Evolutionary conservation across 306 rosid genomes (phyloP), one percentile per base, ranked within the genome.

Genomic region (Myrica gale): DNA sequence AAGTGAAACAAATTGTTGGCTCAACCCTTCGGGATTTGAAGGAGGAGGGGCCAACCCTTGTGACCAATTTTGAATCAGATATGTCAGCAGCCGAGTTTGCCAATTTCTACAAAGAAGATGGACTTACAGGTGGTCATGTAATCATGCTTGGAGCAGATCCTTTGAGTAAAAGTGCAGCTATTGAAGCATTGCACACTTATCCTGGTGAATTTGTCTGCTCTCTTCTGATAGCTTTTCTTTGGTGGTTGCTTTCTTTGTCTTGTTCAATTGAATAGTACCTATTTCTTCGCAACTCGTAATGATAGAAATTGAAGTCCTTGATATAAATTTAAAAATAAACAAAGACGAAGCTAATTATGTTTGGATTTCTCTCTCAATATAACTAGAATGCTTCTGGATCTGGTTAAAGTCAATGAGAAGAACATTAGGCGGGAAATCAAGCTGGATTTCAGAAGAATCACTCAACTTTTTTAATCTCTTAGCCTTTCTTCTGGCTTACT

Each of bases 131-230:
- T 68, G 99, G 99, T 68, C 97, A 90, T 76, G 96, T 88, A 10
- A 89, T 96, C 79, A 90, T 96, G 99, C 92, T 96, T 9, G 98
- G 98, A 72, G 93, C 90, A 2, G 99, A 92, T 70, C 89, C 99
- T 83, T 84, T 90, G 76, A 92, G 99, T 72, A 86, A 63, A 84
- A 84, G 79, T 87, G 90, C 97, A 50, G 91, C 97, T 43, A 78
- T 85, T 46, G 90, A 96, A 84, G 99, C 98, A 76, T 72, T 92
- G 79, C 96, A 85, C 72, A 92, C 91, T 55, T 90, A 87, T 84
- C 96, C 98, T 2, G 96, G 48, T 66, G 69, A 42, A 42, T 66
- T 66, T 66, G 11, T 66, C 42, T 66, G 46, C 70, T 16, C 19
- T 43, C 9, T 42, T 65, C 70, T 65, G 16, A 21, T 80, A 41